A percentile compares a stretch with the other conserved stretches of the same genome.
These are phyloP conservation scores for Modicella reniformis DNA, from an alignment of 371 early-diverging fungal species.

Conservation along the genomic window DNA sequence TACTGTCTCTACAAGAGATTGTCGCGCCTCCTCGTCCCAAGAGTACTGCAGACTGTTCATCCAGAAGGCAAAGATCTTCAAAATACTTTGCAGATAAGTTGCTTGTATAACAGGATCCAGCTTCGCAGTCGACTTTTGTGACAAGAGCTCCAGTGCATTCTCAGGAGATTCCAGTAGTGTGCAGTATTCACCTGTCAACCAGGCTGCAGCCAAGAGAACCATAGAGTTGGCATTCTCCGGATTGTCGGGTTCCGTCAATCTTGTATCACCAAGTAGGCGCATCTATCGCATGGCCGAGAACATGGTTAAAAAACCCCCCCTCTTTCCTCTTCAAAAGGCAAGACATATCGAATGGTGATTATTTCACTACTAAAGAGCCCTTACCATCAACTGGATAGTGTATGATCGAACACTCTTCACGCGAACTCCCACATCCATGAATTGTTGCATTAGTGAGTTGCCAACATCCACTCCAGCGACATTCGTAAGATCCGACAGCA, in stretches of 20 bases:
- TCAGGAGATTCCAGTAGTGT: slow-evolving; percentile 60
- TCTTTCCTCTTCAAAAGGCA: neutral
- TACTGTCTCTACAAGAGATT: slow-evolving; percentile 64
- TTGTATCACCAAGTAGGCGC: slow-evolving; percentile 67
- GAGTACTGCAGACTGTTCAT: slow-evolving; percentile 65
- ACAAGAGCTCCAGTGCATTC: slow-evolving; percentile 65
- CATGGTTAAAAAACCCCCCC: neutral
- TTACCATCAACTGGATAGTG: slow-evolving; percentile 80
- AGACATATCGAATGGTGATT: no score
- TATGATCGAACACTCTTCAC: slow-evolving; percentile 85
- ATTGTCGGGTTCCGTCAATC: slow-evolving; percentile 69
- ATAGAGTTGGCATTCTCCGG: slow-evolving; percentile 75
- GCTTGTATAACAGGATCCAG: slow-evolving; percentile 74
- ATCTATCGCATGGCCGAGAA: slow-evolving; percentile 42
- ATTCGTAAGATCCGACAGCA: slow-evolving; percentile 80
- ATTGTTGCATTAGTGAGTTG: slow-evolving; percentile 70
- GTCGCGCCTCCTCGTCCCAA: slow-evolving; percentile 67
- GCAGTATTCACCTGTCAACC: slow-evolving; percentile 91
- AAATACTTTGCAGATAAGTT: slow-evolving; percentile 76
- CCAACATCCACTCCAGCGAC: slow-evolving; percentile 82
- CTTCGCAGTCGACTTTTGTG: slow-evolving; percentile 63
- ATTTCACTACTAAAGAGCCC: neutral
- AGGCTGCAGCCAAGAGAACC: slow-evolving; percentile 88
- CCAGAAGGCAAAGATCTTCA: slow-evolving; percentile 81
- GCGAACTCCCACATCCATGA: slow-evolving; percentile 91